phyloP scores from a whole-genome alignment of 441 rosid species.

The Adansonia gregorii region DNA sequence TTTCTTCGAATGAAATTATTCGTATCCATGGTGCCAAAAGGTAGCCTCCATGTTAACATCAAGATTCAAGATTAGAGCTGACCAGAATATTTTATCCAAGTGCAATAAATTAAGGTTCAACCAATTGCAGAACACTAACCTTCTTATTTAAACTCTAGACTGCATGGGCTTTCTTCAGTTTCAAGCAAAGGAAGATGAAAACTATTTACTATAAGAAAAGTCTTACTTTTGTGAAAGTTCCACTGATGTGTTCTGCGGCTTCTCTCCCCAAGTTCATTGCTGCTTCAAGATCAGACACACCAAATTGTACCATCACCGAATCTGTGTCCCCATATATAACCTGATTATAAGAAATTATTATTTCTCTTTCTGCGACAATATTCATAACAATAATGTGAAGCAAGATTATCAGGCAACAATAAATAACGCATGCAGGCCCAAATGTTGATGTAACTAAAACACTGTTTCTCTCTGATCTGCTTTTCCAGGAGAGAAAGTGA shows the following conservation, averaged over 20 bases:
- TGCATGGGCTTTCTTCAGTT: background rate
- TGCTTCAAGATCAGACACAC: slow-evolving; percentile 73
- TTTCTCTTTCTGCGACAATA: background rate
- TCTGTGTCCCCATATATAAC: slow-evolving; percentile 98
- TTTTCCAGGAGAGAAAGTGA: background rate
- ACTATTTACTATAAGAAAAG: slow-evolving; percentile 18
- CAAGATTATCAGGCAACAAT: slow-evolving; percentile 13
- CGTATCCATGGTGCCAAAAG: slow-evolving; percentile 6
- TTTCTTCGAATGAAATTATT: background rate
- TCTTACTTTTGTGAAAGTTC: slow-evolving; percentile 79
- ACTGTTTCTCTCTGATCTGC: background rate
- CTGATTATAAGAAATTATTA: slow-evolving; percentile 42
- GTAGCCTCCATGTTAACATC: background rate
- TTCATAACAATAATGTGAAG: background rate
- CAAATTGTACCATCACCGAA: slow-evolving; percentile 99
- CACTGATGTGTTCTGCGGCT: slow-evolving; percentile 90
- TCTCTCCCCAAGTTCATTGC: slow-evolving; percentile 95
- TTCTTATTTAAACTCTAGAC: background rate
- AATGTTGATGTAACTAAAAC: background rate
- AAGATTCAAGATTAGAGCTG: background rate
- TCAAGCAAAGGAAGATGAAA: background rate
- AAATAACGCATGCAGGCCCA: slow-evolving; percentile 20
- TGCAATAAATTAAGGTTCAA: slow-evolving; percentile 11
- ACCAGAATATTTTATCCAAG: background rate
- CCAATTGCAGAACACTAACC: background rate